Conservation (phyloP, 1,284 basidiomycete species). For the Meripilus lineatus region DNA sequence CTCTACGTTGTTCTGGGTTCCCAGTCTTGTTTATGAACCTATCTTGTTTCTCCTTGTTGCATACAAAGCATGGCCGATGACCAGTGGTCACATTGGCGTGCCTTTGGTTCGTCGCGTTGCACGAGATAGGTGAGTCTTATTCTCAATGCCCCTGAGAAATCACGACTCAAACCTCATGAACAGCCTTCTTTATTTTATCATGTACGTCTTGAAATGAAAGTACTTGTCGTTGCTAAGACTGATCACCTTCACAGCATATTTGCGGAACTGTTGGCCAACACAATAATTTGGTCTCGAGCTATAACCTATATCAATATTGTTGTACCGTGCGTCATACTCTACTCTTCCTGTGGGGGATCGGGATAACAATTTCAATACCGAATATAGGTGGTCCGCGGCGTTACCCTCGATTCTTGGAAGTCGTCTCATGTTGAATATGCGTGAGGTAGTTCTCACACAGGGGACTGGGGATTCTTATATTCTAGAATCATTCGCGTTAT, state of each 20-base stretch:
- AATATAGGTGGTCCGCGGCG: constrained; percentile 22
- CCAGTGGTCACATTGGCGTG: background rate
- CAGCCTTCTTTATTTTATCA: constrained; percentile 19
- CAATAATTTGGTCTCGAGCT: constrained; percentile 21
- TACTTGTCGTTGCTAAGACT: background rate
- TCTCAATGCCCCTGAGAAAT: background rate
- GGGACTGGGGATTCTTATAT: constrained; percentile 9
- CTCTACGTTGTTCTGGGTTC: constrained; percentile 24
- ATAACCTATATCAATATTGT: constrained; percentile 22
- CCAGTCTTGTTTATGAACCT: constrained; percentile 24
- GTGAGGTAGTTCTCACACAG: constrained; percentile 11
- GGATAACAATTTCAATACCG: too few species aligned
- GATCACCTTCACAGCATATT: constrained; percentile 17
- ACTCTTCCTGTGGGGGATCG: too few species aligned
- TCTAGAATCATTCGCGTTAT: constrained; percentile 4
- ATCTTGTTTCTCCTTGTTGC: constrained; percentile 22
- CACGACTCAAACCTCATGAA: background rate
- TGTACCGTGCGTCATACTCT: constrained; percentile 22
- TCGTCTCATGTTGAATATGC: constrained; percentile 16
- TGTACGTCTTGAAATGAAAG: constrained; percentile 6
- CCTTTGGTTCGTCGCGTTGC: constrained; percentile 13
- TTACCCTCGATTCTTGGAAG: constrained; percentile 17
- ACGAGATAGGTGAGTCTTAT: constrained; percentile 14
- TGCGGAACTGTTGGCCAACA: constrained; percentile 17
- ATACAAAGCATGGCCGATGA: constrained; percentile 17